Base-by-base conservation (phyloP, 2,329 filamentous ascomycete genomes). In the Talaromyces islandicus region DNA sequence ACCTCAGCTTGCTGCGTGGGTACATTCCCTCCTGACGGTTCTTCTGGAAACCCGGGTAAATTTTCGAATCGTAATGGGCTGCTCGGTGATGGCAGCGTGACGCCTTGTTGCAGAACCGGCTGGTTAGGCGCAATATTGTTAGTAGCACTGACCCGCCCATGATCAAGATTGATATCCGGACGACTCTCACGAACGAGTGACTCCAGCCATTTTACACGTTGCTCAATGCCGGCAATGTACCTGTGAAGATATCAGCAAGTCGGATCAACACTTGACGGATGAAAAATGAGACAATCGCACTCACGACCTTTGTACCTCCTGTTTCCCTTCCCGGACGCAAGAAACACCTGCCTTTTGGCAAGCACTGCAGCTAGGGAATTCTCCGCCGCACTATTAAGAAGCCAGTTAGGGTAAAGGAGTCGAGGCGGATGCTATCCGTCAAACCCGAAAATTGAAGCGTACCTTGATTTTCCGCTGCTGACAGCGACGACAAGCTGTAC, bases 401-500 rank as follows among this genome's bases (percentile, higher is more conserved):
- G 43, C 54, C 32, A 43, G 12, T 60, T n/a, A 67, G 19, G 32
- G n/a, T 38, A 7, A 38, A 52, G 10, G 1, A 17, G 51, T 2
- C 2, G 19, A 25, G 27, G 14, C 53, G 30, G 30, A 38, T 35
- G 30, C 4, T 7, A 55, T 55, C 30, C 30, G 53, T 41, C 19
- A 30, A 7, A 7, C 38, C 25, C 27, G 43, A 21, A 53, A 27
- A 55, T 48, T 30, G 19, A 10, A 25, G 38, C 63, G 73, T 70
- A 79, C 78, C 52, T 75, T 75, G 65, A 82, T 82, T 68, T 83
- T 83, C 27, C 80, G 73, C 48, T 77, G 71, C 61, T 83, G 80
- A 59, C 80, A 83, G 11, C 71, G 68, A 27, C 65, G 65, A 46
- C 71, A 73, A 10, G 71, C 70, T 63, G 65, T 73, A 58, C 63